phyloP scores from a whole-genome alignment of 306 rosid species.

The Dryas alaskensis region DNA sequence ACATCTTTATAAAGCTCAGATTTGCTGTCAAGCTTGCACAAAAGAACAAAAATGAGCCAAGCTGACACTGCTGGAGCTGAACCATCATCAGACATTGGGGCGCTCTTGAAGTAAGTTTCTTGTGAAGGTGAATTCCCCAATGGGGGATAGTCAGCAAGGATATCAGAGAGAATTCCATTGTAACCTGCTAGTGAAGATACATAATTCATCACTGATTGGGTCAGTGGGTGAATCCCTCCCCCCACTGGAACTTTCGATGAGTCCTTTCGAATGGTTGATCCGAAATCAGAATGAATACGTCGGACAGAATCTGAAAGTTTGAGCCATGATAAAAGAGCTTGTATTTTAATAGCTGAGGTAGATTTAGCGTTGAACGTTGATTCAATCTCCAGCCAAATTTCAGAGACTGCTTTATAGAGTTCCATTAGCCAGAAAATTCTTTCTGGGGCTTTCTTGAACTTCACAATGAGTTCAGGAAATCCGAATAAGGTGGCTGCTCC shows the following conservation, averaged over 20 bases:
- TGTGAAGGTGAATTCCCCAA: slow-evolving; percentile 21
- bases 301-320: slow-evolving; percentile 39
- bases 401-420: slow-evolving; percentile 37
- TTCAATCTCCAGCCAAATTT: slow-evolving; percentile 43
- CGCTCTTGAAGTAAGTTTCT: slow-evolving; percentile 24
- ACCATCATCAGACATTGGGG: slow-evolving; percentile 13
- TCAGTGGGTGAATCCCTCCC: slow-evolving; percentile 51
- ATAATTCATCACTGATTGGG: slow-evolving; percentile 35
- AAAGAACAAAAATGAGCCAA: slow-evolving; percentile 48
- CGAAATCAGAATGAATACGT: slow-evolving; percentile 34
- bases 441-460: slow-evolving; percentile 33
- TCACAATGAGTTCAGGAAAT: slow-evolving; percentile 41
- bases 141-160: slow-evolving; percentile 33
- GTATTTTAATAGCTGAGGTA: slow-evolving; percentile 32
- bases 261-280: slow-evolving; percentile 37
- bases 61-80: slow-evolving; percentile 33
- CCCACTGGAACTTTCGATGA: slow-evolving; percentile 33
- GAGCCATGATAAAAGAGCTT: slow-evolving; percentile 35
- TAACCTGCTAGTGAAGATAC: slow-evolving; percentile 40
- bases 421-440: slow-evolving; percentile 42
- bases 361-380: slow-evolving; percentile 31
- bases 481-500: slow-evolving; percentile 41
- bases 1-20: slow-evolving; percentile 47
- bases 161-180: slow-evolving; percentile 28
- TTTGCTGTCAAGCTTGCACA: slow-evolving; percentile 51